phyloP scores from a whole-genome alignment of 1,284 basidiomycete genomes.

The Xanthoconium separans region DNA sequence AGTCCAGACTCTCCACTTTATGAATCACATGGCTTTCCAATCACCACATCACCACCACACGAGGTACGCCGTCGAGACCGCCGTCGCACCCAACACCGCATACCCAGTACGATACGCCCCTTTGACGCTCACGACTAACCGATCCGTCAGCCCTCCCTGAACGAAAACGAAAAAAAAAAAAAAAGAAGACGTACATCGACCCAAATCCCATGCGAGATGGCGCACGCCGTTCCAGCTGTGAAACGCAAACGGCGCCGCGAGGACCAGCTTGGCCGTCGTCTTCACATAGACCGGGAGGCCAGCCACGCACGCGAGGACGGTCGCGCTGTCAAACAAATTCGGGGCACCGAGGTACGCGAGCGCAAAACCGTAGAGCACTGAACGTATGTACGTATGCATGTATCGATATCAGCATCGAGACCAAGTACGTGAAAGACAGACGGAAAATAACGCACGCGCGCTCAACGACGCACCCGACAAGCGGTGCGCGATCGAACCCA shows the following conservation, averaged over 20 bases:
- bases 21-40: too few relatives aligned
- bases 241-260: conserved; percentile 87
- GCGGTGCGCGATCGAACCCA: conserved; percentile 84
- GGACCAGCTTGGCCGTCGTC: conserved; percentile 68
- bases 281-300: conserved; percentile 75
- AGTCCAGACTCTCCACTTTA: too few relatives aligned
- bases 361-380: conserved; percentile 88
- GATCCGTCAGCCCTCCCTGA: neutral
- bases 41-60: conserved; percentile 37
- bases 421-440: too few relatives aligned
- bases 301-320: conserved; percentile 73
- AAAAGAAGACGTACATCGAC: conserved; percentile 68
- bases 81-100: conserved; percentile 81
- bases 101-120: conserved; percentile 81
- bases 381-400: neutral
- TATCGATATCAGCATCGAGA: neutral
- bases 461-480: conserved; percentile 80
- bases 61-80: conserved; percentile 67
- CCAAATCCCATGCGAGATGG: conserved; percentile 90
- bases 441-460: conserved; percentile 51
- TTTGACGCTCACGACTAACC: conserved; percentile 75
- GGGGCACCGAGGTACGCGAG: conserved; percentile 87
- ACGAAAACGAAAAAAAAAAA: neutral
- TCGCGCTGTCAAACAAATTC: conserved; percentile 72
- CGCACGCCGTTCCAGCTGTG: conserved; percentile 91